Conservation (phyloP, 371 early-diverging fungal genomes). For the Thermomucor indicae-seudaticae region DNA sequence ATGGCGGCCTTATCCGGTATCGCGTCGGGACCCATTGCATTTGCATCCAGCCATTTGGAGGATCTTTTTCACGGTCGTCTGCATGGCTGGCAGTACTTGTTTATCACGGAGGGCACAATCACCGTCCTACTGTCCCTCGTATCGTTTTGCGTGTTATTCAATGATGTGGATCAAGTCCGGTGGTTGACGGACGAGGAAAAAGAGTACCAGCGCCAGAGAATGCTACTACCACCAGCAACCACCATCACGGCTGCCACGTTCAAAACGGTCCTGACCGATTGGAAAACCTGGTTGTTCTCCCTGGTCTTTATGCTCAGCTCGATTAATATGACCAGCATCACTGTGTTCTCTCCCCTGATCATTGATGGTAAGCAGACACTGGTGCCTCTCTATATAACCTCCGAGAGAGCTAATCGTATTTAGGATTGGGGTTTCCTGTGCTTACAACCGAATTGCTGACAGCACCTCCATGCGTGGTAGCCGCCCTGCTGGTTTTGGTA, state of each 20-base stretch:
- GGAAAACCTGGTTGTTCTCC: constrained; percentile 16
- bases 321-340: constrained; percentile 15
- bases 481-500: constrained; percentile 7
- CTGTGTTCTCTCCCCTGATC: constrained; percentile 10
- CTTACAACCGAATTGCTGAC: constrained; percentile 33
- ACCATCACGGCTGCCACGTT: constrained; percentile 9
- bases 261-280: constrained; percentile 5
- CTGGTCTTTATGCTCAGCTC: constrained; percentile 8
- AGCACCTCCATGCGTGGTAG: constrained; percentile 28
- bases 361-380: constrained; percentile 11
- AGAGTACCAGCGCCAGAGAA: constrained; percentile 9
- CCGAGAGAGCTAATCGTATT: not conserved
- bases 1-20: constrained; percentile 16
- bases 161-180: constrained; percentile 16
- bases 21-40: constrained; percentile 17
- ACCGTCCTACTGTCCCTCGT: constrained; percentile 24
- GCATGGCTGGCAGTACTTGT: constrained; percentile 40
- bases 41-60: constrained; percentile 23
- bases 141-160: constrained; percentile 24
- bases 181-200: constrained; percentile 16
- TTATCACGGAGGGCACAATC: constrained; percentile 32
- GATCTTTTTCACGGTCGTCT: constrained; percentile 22
- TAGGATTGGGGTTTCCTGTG: constrained; percentile 28
- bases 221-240: constrained; percentile 1
- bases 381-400: not conserved